These are phyloP conservation scores for Collybia sordida DNA, from an alignment of 768 basidiomycete genomes.

Conservation along the genomic window DNA sequence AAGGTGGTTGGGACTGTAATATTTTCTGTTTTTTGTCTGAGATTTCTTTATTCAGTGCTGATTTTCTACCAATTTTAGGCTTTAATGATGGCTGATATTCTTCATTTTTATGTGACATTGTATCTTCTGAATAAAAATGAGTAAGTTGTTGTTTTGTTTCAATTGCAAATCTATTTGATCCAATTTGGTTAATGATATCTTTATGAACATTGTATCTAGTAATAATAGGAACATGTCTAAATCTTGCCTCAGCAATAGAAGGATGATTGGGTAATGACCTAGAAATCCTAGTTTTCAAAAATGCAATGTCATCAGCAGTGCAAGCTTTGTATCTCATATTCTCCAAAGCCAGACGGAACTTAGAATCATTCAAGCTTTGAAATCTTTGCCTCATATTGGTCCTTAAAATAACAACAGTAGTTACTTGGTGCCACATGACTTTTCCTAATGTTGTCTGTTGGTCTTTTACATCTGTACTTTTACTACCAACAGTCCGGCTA, in stretches of 20 bases:
- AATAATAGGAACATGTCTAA: conserved; percentile 26
- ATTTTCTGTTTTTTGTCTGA: neutral
- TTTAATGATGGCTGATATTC: neutral
- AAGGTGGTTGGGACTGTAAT: neutral
- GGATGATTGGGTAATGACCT: conserved; percentile 2
- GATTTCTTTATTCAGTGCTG: conserved; percentile 1
- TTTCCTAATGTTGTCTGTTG: conserved; percentile 11
- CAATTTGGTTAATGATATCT: conserved; percentile 25
- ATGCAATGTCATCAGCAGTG: conserved; percentile 19
- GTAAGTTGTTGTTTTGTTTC: conserved; percentile 15
- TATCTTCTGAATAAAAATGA: conserved; percentile 23
- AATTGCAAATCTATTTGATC: conserved; percentile 18
- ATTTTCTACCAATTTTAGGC: conserved; percentile 2
- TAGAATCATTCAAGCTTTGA: conserved; percentile 21
- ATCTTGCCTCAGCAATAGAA: conserved; percentile 11
- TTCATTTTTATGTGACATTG: neutral
- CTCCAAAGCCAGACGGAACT: conserved; percentile 15
- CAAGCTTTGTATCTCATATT: conserved; percentile 13
- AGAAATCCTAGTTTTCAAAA: conserved; percentile 18
- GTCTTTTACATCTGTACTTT: neutral
- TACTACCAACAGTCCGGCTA: conserved; percentile 1
- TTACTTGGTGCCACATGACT: conserved; percentile 27
- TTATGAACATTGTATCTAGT: conserved; percentile 21
- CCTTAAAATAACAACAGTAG: conserved; percentile 27
- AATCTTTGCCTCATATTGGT: conserved; percentile 30